Evolutionary conservation across 225 moss, liverwort and hornwort genomes (phyloP).

Genomic region (Sphagnum contortum): DNA sequence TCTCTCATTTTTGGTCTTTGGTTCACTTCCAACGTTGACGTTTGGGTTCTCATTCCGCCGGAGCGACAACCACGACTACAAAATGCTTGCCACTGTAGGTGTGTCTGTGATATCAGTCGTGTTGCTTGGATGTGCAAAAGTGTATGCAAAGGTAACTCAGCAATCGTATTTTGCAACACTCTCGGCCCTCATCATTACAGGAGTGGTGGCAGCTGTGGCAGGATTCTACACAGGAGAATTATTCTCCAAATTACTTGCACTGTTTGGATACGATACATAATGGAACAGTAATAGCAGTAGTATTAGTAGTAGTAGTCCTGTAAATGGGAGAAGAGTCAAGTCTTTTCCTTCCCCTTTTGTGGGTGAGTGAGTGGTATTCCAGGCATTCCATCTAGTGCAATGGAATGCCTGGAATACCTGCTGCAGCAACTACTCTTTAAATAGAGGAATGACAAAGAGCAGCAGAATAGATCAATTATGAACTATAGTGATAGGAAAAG

Average conservation of each 20-base stretch:
- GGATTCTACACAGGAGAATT: conserved; percentile 52
- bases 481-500: too few relatives aligned
- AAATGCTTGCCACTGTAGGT: conserved; percentile 48
- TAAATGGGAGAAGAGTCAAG: too few relatives aligned
- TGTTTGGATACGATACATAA: conserved; percentile 30
- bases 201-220: conserved; percentile 37
- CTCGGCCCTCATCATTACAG: conserved; percentile 31
- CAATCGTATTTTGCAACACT: conserved; percentile 32
- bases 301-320: too few relatives aligned
- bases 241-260: conserved; percentile 27
- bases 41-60: conserved; percentile 69
- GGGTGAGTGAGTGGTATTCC: too few relatives aligned
- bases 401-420: too few relatives aligned
- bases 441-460: too few relatives aligned
- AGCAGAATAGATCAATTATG: too few relatives aligned
- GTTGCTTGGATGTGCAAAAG: conserved; percentile 68
- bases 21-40: conserved; percentile 41
- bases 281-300: too few relatives aligned
- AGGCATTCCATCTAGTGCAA: too few relatives aligned
- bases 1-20: conserved; percentile 62
- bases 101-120: conserved; percentile 37
- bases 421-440: too few relatives aligned
- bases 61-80: conserved; percentile 37
- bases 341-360: too few relatives aligned
- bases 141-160: conserved; percentile 44